A percentile compares a stretch with the other conserved stretches of the same genome.
Evolutionary conservation across 257 asterid species (phyloP).

Genomic region (Prunella vulgaris): DNA sequence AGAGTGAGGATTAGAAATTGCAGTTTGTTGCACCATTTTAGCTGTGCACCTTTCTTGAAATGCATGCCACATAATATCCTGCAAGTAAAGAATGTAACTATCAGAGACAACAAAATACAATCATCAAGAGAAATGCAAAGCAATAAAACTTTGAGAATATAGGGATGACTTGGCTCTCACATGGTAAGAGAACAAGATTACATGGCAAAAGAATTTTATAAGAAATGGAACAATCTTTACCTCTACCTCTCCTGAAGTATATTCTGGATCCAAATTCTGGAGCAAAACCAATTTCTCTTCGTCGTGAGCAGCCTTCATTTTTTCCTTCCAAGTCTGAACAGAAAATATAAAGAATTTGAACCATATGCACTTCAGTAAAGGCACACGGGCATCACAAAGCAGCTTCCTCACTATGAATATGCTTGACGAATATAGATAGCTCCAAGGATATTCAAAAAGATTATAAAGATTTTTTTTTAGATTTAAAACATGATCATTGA

Average conservation of each 20-base stretch:
- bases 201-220: slow-evolving; percentile 2
- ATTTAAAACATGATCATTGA: not conserved
- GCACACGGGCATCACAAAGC: not conserved
- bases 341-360: slow-evolving; percentile 2
- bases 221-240: slow-evolving; percentile 29
- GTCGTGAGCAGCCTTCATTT: slow-evolving; percentile 50
- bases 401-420: not conserved
- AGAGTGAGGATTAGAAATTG: slow-evolving; percentile 50
- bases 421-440: not conserved
- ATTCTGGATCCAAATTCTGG: slow-evolving; percentile 67
- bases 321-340: slow-evolving; percentile 66
- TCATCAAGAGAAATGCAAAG: not conserved
- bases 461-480: not conserved
- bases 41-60: slow-evolving; percentile 57
- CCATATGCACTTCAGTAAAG: not conserved
- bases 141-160: not conserved
- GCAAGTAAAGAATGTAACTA: slow-evolving; percentile 22
- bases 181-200: not conserved
- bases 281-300: slow-evolving; percentile 56
- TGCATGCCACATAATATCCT: slow-evolving; percentile 79
- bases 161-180: not conserved
- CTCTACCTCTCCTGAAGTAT: slow-evolving; percentile 85
- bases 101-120: slow-evolving; percentile 2
- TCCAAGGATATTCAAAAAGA: slow-evolving; percentile 4
- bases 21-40: slow-evolving; percentile 52